Conservation (phyloP, 140 eudicot genomes). For the Senecio squalidus region DNA sequence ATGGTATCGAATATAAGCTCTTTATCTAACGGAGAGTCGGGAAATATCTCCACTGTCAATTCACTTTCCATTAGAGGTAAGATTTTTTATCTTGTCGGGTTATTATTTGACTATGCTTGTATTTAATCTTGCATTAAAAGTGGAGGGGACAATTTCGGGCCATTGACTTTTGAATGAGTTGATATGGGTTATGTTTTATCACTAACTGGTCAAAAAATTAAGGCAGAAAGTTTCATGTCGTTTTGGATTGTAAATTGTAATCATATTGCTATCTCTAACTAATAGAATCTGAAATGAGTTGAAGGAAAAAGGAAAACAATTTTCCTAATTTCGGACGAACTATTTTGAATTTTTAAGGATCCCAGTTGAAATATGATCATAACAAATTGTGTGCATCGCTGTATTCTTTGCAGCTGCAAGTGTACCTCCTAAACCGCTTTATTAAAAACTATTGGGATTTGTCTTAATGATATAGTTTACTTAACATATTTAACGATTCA, state of each 20-base stretch:
- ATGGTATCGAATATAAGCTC: slow-evolving; percentile 53
- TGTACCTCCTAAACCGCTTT: slow-evolving; percentile 85
- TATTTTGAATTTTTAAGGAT: not conserved
- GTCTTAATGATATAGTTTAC: too few species aligned
- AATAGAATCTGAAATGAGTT: not conserved
- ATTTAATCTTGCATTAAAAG: too few species aligned
- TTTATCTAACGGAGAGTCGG: slow-evolving; percentile 59
- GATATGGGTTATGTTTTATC: too few species aligned
- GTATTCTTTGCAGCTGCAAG: slow-evolving; percentile 62
- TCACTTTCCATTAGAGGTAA: slow-evolving; percentile 75
- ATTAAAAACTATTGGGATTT: too few species aligned
- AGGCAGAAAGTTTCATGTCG: too few species aligned
- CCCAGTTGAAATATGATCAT: slow-evolving; percentile 5
- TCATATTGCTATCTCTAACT: too few species aligned
- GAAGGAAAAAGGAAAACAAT: not conserved
- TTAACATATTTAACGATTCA: too few species aligned
- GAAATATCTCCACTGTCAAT: slow-evolving; percentile 43
- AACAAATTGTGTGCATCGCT: not conserved
- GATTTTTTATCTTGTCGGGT: slow-evolving; percentile 4
- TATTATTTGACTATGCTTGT: slow-evolving; percentile 11
- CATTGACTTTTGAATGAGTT: too few species aligned
- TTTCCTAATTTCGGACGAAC: not conserved
- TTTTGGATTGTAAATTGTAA: too few species aligned
- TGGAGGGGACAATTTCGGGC: too few species aligned
- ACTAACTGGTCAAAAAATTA: too few species aligned